Evolutionary conservation across 176 grass and related monocot genomes (phyloP), one percentile per base, ranked within the genome.

Genomic region (Zizania latifolia): DNA sequence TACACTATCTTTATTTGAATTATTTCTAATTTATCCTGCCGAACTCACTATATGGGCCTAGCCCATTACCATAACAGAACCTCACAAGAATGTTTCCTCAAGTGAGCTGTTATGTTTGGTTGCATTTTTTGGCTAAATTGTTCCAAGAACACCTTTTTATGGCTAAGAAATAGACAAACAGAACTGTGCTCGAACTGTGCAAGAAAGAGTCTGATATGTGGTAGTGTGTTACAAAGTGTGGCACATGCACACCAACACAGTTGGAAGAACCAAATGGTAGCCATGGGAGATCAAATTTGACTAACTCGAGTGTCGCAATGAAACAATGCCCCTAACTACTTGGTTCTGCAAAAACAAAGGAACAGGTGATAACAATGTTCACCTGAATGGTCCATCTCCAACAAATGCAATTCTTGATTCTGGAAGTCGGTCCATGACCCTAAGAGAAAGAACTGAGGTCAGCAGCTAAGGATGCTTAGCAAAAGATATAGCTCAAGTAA

Each of bases 391-490:
- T 22, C 90, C 84, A 50, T 89, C 87, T 55, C 84, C 87, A 39
- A 89, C 74, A 62, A 93, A 82, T 31, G 90, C 86, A 59, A 92
- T 86, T 63, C 90, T 86, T 67, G 81, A 34, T 73, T 80, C 90
- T 70, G 60, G 86, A 69, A 92, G 71, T 51, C 76, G 72, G 37
- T 92, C 90, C 86, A 92, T 89, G 34, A 92, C 83, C 58, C 90
- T 92, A 56, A 46, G 16, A 41, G 36, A 80, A 74, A 40, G 26
- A 78, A 27, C 50, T 21, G 1, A 16, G 24, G 44, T 65, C 46
- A 78, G 37, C 24, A 80, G 23, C 11, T 29, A 58, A 36, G n/a
- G 61, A 29, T 15, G 71, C 4, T 59, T 23, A 17, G 36, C 4
- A 35, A 28, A 7, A 2, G 10, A 71, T 51, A 63, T 4, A 33